Evolutionary conservation across 768 basidiomycete species (phyloP).

Genomic region (Lactarius trivialis): DNA sequence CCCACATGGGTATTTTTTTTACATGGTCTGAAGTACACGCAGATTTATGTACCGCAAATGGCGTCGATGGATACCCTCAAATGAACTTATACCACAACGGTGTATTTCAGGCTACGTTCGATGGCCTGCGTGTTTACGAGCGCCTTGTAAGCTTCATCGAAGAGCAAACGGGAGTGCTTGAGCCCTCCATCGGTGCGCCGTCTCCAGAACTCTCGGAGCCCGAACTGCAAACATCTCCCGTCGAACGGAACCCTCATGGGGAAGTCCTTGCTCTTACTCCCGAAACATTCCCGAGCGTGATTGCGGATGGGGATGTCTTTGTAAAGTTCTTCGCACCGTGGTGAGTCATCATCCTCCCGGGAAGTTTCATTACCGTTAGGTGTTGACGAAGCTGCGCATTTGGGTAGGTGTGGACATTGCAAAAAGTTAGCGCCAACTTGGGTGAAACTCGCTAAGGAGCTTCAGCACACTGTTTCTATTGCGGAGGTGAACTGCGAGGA

Average conservation of each 20-base stretch:
- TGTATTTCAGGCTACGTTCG: conserved; percentile 49
- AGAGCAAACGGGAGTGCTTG: conserved; percentile 33
- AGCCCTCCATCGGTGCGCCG: conserved; percentile 25
- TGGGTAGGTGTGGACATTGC: conserved; percentile 82
- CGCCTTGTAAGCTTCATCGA: conserved; percentile 51
- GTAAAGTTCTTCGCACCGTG: conserved; percentile 91
- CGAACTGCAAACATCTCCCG: conserved; percentile 31
- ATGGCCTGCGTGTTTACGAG: conserved; percentile 46
- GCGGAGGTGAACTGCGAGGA: conserved; percentile 89
- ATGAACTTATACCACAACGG: conserved; percentile 71
- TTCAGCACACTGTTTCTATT: conserved; percentile 67
- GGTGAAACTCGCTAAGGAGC: conserved; percentile 61
- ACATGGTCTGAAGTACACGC: conserved; percentile 1
- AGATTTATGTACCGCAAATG: conserved; percentile 79
- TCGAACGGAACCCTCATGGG: conserved; percentile 34
- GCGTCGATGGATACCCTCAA: conserved; percentile 66
- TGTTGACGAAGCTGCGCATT: neutral
- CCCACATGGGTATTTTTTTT: no score
- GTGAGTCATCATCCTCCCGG: conserved; percentile 31
- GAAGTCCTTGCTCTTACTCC: conserved; percentile 36
- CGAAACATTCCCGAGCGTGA: conserved; percentile 42
- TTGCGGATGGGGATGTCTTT: conserved; percentile 47
- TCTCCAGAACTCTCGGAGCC: conserved; percentile 23
- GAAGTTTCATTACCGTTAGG: neutral
- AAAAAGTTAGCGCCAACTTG: conserved; percentile 86